Conservation (phyloP, 306 rosid genomes). For the Senna tora region DNA sequence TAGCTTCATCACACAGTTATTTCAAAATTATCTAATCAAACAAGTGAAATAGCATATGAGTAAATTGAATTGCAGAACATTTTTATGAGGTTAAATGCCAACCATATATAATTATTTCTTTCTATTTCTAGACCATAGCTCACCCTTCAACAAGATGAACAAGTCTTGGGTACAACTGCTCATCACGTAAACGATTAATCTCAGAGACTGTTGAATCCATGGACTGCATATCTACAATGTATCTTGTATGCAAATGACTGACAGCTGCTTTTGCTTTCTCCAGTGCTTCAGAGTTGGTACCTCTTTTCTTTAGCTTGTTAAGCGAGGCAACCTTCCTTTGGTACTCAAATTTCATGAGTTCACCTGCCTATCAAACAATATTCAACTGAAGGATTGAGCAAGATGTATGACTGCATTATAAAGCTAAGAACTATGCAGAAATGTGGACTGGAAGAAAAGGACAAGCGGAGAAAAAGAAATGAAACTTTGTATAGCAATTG, state of each 20-base stretch:
- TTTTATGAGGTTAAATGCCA: not conserved
- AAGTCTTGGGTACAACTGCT: slow-evolving; percentile 82
- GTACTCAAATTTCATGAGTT: slow-evolving; percentile 86
- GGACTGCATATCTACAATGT: slow-evolving; percentile 98
- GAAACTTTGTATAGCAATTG: not conserved
- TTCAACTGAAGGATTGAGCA: slow-evolving; percentile 24
- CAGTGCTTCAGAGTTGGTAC: slow-evolving; percentile 66
- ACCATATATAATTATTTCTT: not conserved
- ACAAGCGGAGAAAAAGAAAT: not conserved
- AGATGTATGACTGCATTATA: not conserved
- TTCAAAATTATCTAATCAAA: not conserved
- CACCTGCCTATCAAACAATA: slow-evolving; percentile 79
- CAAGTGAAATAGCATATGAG: not conserved
- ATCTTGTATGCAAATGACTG: slow-evolving; percentile 94
- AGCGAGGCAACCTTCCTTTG: slow-evolving; percentile 80
- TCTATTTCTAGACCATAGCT: slow-evolving; percentile 34
- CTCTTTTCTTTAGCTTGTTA: slow-evolving; percentile 73
- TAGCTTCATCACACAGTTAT: not conserved
- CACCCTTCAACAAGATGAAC: slow-evolving; percentile 78
- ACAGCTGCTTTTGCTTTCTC: slow-evolving; percentile 93
- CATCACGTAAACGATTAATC: slow-evolving; percentile 86
- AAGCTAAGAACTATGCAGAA: slow-evolving; percentile 14
- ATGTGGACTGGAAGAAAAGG: not conserved
- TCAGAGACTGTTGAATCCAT: slow-evolving; percentile 96
- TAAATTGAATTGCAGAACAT: not conserved